These are phyloP conservation scores for Colletotrichum falcatum DNA, from an alignment of 2,329 filamentous ascomycete genomes.

Conservation along the genomic window DNA sequence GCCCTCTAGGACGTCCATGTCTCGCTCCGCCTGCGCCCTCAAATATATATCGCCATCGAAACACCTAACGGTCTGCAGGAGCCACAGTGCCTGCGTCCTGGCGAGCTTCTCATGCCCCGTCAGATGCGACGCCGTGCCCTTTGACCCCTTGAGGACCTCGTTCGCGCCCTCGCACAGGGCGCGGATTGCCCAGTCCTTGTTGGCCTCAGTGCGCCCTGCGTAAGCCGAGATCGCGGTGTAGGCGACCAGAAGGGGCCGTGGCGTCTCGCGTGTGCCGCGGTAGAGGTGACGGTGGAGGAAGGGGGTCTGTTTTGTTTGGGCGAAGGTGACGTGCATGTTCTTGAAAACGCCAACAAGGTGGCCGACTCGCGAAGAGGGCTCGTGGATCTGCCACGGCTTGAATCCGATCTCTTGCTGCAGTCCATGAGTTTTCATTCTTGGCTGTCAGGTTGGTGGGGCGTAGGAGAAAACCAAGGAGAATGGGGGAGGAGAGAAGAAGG, in stretches of 20 bases:
- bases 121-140: constrained; percentile 9
- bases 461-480: not conserved
- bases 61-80: constrained; percentile 57
- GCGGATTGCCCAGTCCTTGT: constrained; percentile 54
- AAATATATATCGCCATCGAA: constrained; percentile 58
- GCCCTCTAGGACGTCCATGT: constrained; percentile 50
- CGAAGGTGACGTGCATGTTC: constrained; percentile 51
- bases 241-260: constrained; percentile 54
- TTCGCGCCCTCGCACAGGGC: constrained; percentile 53
- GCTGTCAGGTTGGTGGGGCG: not conserved
- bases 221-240: constrained; percentile 57
- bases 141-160: constrained; percentile 48
- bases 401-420: constrained; percentile 18
- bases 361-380: constrained; percentile 51
- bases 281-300: constrained; percentile 60
- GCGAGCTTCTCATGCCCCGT: constrained; percentile 55
- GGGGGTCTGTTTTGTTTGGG: constrained; percentile 52
- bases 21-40: constrained; percentile 55
- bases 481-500: not conserved
- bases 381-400: constrained; percentile 49
- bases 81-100: constrained; percentile 56
- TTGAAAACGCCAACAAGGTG: constrained; percentile 50
- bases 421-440: constrained; percentile 15
- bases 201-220: constrained; percentile 51
- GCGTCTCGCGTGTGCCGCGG: constrained; percentile 49